Base-by-base conservation (phyloP, 805 yeast species). In the Candida loeiensis region DNA sequence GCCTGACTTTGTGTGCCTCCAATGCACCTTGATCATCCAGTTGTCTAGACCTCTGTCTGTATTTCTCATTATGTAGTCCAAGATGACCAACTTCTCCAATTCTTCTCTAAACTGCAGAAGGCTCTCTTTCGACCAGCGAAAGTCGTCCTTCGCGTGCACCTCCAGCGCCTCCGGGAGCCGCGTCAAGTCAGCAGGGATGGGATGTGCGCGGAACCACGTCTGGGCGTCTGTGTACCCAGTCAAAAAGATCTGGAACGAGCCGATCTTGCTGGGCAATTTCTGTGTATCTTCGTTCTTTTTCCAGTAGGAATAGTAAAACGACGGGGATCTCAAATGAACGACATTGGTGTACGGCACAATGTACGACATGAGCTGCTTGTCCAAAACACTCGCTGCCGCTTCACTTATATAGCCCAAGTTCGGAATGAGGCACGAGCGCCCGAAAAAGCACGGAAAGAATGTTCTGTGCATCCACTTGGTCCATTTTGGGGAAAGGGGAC, bases 401-500 rank as follows among this genome's bases (percentile, higher is more conserved):
- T 83, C 90, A 43, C 85, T 75, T 13, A 82, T 71, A 53, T 82
- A 83, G 0, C 87, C 89, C 28, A 79, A 66, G 55, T 83, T 83
- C 1, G 88, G 87, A 19, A 83, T 80, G 36, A 83, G 59, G 54
- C 89, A 82, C 22, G 82, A 73, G 38, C 90, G 57, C 4, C 90
- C 89, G 59, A 83, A 83, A 54, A 81, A 82, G 49, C 88, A 83
- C 2, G 90, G 90, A 41, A 83, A 83, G 45, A 83, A 70, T 19
- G 82, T 83, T 48, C 89, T 57, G 53, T 83, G 89, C 3, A 81
- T 55, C 89, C 90, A 83, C 58, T 83, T 83, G 1, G 85, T 76
- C 88, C 89, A 80, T 54, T 83, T 83, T 1, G 90, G 89, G 3
- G 85, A 77, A 38, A 83, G 53, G 1, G 88, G 86, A 0, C 89